Conservation (phyloP, 2,329 filamentous ascomycete species). For the Hymenoscyphus linearis region DNA sequence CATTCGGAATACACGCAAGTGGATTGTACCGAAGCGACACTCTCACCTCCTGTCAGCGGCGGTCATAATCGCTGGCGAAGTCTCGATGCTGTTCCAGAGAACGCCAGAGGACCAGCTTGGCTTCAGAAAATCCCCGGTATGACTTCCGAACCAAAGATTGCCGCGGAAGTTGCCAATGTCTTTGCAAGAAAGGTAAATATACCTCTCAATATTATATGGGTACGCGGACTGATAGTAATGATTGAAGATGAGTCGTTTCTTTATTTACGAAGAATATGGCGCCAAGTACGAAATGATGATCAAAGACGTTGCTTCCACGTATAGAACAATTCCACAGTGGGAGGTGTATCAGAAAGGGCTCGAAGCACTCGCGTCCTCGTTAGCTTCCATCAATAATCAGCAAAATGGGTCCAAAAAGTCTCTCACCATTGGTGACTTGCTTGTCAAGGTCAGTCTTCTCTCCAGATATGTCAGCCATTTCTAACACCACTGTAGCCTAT, state of each 20-base stretch:
- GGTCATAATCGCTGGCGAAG: slow-evolving; percentile 45
- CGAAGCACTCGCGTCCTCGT: slow-evolving; percentile 71
- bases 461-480: slow-evolving; percentile 3
- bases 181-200: slow-evolving; percentile 52
- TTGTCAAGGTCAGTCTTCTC: slow-evolving; percentile 67
- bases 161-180: slow-evolving; percentile 54
- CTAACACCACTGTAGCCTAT: slow-evolving; percentile 58
- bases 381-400: slow-evolving; percentile 64
- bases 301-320: slow-evolving; percentile 65
- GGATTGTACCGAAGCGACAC: slow-evolving; percentile 24
- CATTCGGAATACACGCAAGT: slow-evolving; percentile 57
- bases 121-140: slow-evolving; percentile 45
- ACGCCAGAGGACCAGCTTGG: slow-evolving; percentile 37
- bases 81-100: slow-evolving; percentile 30
- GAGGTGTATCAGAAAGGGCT: slow-evolving; percentile 77
- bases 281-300: slow-evolving; percentile 84
- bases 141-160: slow-evolving; percentile 53
- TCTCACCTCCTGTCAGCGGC: slow-evolving; percentile 7
- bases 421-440: slow-evolving; percentile 74
- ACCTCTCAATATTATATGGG: background rate
- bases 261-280: slow-evolving; percentile 86
- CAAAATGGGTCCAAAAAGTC: slow-evolving; percentile 64
- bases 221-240: background rate
- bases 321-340: slow-evolving; percentile 68
- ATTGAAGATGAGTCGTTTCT: slow-evolving; percentile 70